Percentiles rank a stretch among this genome's conserved stretches.
These are phyloP conservation scores for Trichoderma polysporum DNA, from an alignment of 2,329 filamentous ascomycete species.

Conservation along the genomic window DNA sequence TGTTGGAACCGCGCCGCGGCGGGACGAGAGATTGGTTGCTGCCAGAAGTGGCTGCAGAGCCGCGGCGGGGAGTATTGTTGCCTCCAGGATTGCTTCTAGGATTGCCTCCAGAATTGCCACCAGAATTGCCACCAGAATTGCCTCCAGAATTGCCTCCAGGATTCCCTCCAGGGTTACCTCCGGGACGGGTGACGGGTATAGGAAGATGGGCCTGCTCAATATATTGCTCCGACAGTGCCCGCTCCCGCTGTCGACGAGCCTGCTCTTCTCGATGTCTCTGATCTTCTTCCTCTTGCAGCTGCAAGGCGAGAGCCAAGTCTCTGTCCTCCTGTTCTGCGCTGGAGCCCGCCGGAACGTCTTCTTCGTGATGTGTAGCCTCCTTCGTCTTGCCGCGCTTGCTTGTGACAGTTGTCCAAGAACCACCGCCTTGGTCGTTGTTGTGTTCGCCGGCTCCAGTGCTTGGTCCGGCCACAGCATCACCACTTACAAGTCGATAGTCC, in stretches of 20 bases:
- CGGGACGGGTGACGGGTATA: constrained; percentile 27
- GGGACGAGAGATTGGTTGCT: constrained; percentile 15
- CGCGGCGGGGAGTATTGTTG: constrained; percentile 20
- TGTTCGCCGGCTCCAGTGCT: constrained; percentile 23
- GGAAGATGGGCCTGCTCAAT: constrained; percentile 59
- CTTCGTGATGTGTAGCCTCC: constrained; percentile 27
- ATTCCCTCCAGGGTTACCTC: not conserved
- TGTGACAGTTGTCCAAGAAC: constrained; percentile 58
- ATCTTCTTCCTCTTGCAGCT: constrained; percentile 93
- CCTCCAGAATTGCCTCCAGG: not conserved
- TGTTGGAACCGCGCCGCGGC: constrained; percentile 30
- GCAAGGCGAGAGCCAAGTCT: constrained; percentile 82
- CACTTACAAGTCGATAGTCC: constrained; percentile 83
- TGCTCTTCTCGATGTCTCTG: constrained; percentile 68
- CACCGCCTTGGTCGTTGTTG: constrained; percentile 31
- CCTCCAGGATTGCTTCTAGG: not conserved
- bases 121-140: constrained; percentile 21
- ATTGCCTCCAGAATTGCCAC: not conserved
- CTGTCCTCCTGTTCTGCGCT: constrained; percentile 73
- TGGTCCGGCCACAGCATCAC: constrained; percentile 28
- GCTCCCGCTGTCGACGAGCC: constrained; percentile 64
- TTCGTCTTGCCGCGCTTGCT: constrained; percentile 32
- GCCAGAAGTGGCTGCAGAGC: constrained; percentile 26
- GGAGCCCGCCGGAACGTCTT: constrained; percentile 38
- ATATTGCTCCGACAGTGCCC: constrained; percentile 66